Base-by-base conservation (phyloP, 352 stramenopile species). In the Phytopythium kandeliae region DNA sequence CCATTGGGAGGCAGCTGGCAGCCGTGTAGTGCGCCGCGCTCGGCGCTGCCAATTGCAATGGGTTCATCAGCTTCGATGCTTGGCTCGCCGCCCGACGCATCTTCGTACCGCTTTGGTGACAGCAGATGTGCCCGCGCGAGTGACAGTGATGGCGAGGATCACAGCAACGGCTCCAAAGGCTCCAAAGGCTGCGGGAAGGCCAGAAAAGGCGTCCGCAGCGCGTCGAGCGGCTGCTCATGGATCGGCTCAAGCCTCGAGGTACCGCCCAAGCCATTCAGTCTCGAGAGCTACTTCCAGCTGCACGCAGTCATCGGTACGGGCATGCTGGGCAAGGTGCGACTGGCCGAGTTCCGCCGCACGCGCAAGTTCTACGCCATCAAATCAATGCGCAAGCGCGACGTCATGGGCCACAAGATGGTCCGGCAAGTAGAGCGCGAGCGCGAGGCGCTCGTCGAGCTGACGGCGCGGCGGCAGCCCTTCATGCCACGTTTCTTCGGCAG, bases 291-390 rank as follows among this genome's bases (percentile, higher is more conserved):
- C 57, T 91, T 91, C 45, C 52, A 74, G 4, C 22, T 86, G 51
- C 57, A 75, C 55, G 64, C 63, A 5, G 65, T 91, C 11, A 56
- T 91, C 4, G 80, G 80, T 47, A 89, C 73, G 5, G 80, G 80
- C 24, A 89, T 91, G 71, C 58, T 91, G 6, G 80, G 80, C 25
- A 71, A 78, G 49, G 80, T 91, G 48, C 71, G 69, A 3, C 58
- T 87, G 4, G 63, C 84, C 38, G 67, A 88, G 52, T 67, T 86
- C 60, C 82, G 74, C 21, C 71, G 71, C 25, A 70, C 72, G 13
- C 63, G 55, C 21, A 73, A 81, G 54, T 89, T 67, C 50, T 92
- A 81, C 48, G 74, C 79, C 1, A 55, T 92, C 54, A 92, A 92
- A 58, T 82, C 74, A n/a, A 72, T 92, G 59, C 63, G 70, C 48